Conservation (phyloP, 2,329 filamentous ascomycete species). For the Scleromitrula shiraiana region DNA sequence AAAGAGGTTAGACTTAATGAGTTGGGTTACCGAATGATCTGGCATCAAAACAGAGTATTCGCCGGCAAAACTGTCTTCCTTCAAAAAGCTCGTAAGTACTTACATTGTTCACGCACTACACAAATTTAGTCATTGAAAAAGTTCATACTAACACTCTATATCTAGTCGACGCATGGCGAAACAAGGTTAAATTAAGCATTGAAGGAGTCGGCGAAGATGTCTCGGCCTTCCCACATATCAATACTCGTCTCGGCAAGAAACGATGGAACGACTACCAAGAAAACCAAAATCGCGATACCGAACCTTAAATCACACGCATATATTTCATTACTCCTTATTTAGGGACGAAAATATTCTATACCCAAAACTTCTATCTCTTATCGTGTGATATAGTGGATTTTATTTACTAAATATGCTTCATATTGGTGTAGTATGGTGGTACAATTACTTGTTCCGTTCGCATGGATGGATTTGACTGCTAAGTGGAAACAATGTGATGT, state of each 20-base stretch:
- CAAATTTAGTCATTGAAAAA: neutral
- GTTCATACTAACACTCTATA: conserved; percentile 9
- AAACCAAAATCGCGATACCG: conserved; percentile 23
- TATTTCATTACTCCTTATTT: no score
- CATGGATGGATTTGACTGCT: no score
- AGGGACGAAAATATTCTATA: no score
- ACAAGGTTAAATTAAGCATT: conserved; percentile 80
- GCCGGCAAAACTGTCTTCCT: conserved; percentile 78
- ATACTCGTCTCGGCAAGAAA: conserved; percentile 80
- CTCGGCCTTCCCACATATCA: conserved; percentile 69
- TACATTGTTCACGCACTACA: neutral
- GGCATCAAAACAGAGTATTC: conserved; percentile 91
- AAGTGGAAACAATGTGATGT: no score
- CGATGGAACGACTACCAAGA: conserved; percentile 56
- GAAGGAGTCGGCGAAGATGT: conserved; percentile 71
- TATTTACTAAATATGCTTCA: no score
- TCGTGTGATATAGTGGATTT: no score
- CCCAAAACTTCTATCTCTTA: no score
- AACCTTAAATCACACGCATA: neutral
- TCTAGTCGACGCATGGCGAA: conserved; percentile 86
- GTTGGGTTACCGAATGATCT: conserved; percentile 89
- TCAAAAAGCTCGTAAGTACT: conserved; percentile 76
- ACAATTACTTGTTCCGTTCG: no score
- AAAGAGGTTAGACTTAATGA: conserved; percentile 92
- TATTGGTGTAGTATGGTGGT: no score